phyloP scores from a whole-genome alignment of 257 asterid genomes.

The Knoxia roxburghii region DNA sequence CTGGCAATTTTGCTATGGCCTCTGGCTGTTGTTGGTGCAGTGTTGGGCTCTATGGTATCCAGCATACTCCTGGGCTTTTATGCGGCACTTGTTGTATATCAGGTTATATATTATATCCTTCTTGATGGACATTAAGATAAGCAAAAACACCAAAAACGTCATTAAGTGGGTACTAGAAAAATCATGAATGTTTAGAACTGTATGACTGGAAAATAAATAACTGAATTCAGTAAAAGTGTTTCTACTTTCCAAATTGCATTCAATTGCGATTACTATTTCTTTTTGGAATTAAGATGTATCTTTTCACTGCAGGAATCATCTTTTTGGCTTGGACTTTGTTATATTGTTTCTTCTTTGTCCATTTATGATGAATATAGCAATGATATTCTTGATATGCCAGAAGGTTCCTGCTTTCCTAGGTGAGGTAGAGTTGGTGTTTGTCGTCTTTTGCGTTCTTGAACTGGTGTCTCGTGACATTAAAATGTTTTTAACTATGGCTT shows the following conservation, averaged over 20 bases:
- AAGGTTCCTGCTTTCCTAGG: slow-evolving; percentile 98
- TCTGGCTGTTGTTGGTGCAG: slow-evolving; percentile 81
- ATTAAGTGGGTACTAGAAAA: neutral
- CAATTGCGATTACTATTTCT: neutral
- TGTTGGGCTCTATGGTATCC: slow-evolving; percentile 66
- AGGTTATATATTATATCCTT: slow-evolving; percentile 58
- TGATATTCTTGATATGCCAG: slow-evolving; percentile 87
- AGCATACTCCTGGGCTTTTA: slow-evolving; percentile 82
- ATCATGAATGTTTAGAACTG: neutral
- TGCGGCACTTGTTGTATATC: slow-evolving; percentile 82
- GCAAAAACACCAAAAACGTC: neutral
- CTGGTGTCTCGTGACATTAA: neutral
- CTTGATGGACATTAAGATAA: neutral
- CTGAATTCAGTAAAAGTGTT: neutral
- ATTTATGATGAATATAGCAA: slow-evolving; percentile 92
- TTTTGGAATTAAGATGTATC: slow-evolving; percentile 1
- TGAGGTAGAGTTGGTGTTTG: slow-evolving; percentile 16
- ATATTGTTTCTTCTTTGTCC: slow-evolving; percentile 77
- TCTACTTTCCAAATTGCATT: neutral
- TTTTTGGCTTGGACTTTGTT: slow-evolving; percentile 80
- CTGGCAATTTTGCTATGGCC: slow-evolving; percentile 97
- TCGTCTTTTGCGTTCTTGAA: no score
- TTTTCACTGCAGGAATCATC: slow-evolving; percentile 66
- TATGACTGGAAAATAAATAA: neutral
- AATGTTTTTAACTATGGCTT: neutral